Evolutionary conservation across 306 rosid genomes (phyloP).

Genomic region (Rosa multiflora): DNA sequence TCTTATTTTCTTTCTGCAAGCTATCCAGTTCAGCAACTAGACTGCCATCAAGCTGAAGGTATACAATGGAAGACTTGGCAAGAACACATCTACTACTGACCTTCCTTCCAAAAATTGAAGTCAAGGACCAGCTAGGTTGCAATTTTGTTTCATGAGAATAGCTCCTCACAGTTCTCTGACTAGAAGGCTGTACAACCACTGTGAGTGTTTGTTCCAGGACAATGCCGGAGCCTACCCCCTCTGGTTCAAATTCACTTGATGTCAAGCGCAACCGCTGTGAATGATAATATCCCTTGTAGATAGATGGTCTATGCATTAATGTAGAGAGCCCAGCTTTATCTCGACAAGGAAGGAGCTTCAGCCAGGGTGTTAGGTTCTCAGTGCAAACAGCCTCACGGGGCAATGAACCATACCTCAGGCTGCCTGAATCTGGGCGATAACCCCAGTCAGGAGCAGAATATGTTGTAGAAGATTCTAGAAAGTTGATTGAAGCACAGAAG

Average conservation of each 20-base stretch:
- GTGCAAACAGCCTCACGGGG: slow-evolving; percentile 99
- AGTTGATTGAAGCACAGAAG: slow-evolving; percentile 94
- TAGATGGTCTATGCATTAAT: slow-evolving; percentile 90
- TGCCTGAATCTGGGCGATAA: slow-evolving; percentile 55
- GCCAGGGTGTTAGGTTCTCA: slow-evolving; percentile 95
- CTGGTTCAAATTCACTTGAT: slow-evolving; percentile 31
- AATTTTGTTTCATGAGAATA: slow-evolving; percentile 38
- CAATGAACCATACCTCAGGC: slow-evolving; percentile 79
- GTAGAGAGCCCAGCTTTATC: slow-evolving; percentile 86
- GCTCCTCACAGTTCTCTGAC: slow-evolving; percentile 32
- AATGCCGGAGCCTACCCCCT: slow-evolving; percentile 50
- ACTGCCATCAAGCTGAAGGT: slow-evolving; percentile 64
- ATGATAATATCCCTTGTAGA: slow-evolving; percentile 89
- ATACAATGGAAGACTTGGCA: slow-evolving; percentile 76
- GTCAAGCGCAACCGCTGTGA: slow-evolving; percentile 75
- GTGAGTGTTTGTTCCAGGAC: slow-evolving; percentile 85
- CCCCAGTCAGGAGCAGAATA: slow-evolving; percentile 81
- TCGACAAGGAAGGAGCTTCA: slow-evolving; percentile 94
- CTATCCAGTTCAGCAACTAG: slow-evolving; percentile 56
- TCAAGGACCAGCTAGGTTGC: slow-evolving; percentile 89
- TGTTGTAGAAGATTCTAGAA: slow-evolving; percentile 81
- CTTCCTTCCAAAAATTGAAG: slow-evolving; percentile 80
- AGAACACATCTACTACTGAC: slow-evolving; percentile 72
- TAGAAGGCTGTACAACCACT: slow-evolving; percentile 69
- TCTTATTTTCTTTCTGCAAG: slow-evolving; percentile 40